These are phyloP conservation scores for Phialophora tarda DNA, from an alignment of 2,329 filamentous ascomycete genomes.

Conservation along the genomic window DNA sequence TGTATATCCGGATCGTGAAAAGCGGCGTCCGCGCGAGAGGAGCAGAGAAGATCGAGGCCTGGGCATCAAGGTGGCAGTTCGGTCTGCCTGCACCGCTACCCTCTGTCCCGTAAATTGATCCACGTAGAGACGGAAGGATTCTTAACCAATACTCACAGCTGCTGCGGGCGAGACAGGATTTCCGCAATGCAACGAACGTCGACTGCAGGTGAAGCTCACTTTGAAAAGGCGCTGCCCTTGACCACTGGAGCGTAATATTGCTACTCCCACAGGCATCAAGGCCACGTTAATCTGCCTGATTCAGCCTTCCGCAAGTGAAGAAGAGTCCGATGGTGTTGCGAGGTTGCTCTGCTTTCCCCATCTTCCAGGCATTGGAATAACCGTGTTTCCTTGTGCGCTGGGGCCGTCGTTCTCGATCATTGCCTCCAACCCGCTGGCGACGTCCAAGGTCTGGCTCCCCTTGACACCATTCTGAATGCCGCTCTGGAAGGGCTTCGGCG, in stretches of 20 bases:
- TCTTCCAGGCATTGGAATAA: background rate
- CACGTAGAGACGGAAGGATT: background rate
- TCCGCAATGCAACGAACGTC: background rate
- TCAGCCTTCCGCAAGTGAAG: background rate
- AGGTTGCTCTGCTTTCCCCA: background rate
- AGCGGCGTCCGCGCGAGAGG: background rate
- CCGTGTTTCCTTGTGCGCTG: background rate
- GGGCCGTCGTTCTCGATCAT: background rate
- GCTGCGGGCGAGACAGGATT: background rate
- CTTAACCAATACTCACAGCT: background rate
- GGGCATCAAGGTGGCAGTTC: background rate
- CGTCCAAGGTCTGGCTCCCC: background rate
- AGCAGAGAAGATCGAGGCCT: background rate
- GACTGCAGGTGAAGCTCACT: background rate
- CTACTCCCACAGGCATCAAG: background rate
- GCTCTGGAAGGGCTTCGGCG: background rate
- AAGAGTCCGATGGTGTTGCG: slow-evolving; percentile 8
- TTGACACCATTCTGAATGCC: background rate
- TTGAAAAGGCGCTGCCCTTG: background rate
- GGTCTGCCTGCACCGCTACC: background rate
- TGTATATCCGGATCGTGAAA: background rate
- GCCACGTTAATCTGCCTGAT: background rate
- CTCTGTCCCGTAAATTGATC: background rate
- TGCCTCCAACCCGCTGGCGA: background rate
- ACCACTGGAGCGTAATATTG: background rate